Evolutionary conservation across 371 early-diverging fungal genomes (phyloP).

Genomic region (Saksenaea oblongispora): DNA sequence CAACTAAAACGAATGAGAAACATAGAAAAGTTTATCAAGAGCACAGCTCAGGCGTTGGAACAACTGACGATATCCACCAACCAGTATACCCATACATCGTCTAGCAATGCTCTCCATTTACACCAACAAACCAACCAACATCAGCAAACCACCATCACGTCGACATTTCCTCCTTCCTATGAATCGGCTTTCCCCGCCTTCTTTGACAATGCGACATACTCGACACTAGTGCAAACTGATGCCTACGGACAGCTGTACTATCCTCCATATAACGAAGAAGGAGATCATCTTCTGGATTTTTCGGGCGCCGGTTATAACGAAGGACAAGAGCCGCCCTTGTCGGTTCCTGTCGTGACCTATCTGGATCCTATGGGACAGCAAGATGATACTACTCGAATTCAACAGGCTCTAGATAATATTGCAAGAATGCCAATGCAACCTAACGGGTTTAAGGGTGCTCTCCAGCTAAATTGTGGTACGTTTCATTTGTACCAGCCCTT

Average conservation of each 20-base stretch:
- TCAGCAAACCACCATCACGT: neutral
- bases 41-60: neutral
- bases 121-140: neutral
- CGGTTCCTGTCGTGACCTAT: slow-evolving; percentile 15
- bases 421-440: slow-evolving; percentile 19
- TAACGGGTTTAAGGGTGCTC: slow-evolving; percentile 29
- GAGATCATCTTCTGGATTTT: slow-evolving; percentile 51
- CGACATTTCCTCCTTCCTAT: neutral
- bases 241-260: slow-evolving; percentile 30
- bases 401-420: slow-evolving; percentile 36
- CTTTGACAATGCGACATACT: slow-evolving; percentile 2
- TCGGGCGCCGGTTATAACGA: slow-evolving; percentile 52
- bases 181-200: neutral
- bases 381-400: slow-evolving; percentile 43
- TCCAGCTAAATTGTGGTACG: slow-evolving; percentile 37
- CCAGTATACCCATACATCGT: neutral
- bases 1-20: neutral
- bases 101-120: neutral
- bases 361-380: slow-evolving; percentile 24
- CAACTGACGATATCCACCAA: neutral
- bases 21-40: neutral
- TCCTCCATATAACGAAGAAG: slow-evolving; percentile 40
- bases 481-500: slow-evolving; percentile 36
- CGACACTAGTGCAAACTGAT: neutral
- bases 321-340: slow-evolving; percentile 36